These are phyloP conservation scores for Mucor velutinosus DNA, from an alignment of 371 early-diverging fungal species.

Conservation along the genomic window DNA sequence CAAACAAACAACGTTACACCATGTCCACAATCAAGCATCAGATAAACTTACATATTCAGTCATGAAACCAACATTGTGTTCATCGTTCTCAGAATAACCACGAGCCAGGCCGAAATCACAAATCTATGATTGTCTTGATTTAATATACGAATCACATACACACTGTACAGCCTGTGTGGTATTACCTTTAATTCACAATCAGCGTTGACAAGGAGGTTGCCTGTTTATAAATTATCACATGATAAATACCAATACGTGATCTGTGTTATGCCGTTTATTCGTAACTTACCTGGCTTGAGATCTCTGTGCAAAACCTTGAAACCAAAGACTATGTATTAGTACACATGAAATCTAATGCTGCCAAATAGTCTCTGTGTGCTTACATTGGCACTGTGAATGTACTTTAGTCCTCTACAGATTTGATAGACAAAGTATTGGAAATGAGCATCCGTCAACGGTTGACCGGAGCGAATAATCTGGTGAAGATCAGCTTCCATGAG, in stretches of 20 bases:
- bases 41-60: conserved; percentile 83
- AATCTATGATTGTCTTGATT: conserved; percentile 49
- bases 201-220: conserved; percentile 95
- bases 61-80: conserved; percentile 88
- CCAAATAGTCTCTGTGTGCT: not conserved
- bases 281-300: conserved; percentile 87
- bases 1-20: not conserved
- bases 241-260: not conserved
- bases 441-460: conserved; percentile 95
- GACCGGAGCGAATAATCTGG: conserved; percentile 96
- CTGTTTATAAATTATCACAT: conserved; percentile 17
- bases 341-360: not conserved
- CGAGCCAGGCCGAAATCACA: conserved; percentile 96
- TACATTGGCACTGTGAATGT: conserved; percentile 98
- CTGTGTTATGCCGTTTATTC: not conserved
- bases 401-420: conserved; percentile 95
- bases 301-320: conserved; percentile 85
- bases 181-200: conserved; percentile 91
- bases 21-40: not conserved
- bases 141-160: not conserved
- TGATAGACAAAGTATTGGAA: conserved; percentile 99
- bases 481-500: conserved; percentile 99
- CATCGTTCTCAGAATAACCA: conserved; percentile 83
- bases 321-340: not conserved
- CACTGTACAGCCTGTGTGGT: not conserved